Percentiles rank a stretch among this genome's conserved stretches.
Evolutionary conservation across 2,329 filamentous ascomycete genomes (phyloP).

Genomic region (Ceratocystis harringtonii): DNA sequence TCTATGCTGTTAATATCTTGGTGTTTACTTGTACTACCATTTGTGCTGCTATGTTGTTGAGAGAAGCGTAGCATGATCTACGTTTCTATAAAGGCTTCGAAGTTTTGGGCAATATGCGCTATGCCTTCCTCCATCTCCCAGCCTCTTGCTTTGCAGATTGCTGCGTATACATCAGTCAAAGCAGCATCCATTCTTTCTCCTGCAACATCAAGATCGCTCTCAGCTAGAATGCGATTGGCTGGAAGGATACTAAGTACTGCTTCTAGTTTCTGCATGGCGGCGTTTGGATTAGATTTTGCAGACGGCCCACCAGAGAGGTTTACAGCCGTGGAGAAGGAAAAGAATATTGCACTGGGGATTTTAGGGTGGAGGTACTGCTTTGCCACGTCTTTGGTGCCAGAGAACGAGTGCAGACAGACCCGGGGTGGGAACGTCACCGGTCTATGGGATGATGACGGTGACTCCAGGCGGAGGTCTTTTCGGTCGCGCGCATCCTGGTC

Average conservation of each 20-base stretch:
- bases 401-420: conserved; percentile 90
- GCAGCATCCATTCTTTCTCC: conserved; percentile 65
- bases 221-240: conserved; percentile 63
- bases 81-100: conserved; percentile 48
- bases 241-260: conserved; percentile 59
- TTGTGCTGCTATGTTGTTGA: background rate
- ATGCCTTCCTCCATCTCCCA: conserved; percentile 65
- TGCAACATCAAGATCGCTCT: conserved; percentile 79
- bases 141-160: conserved; percentile 60
- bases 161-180: conserved; percentile 60
- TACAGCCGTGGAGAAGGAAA: conserved; percentile 74
- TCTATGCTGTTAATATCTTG: background rate
- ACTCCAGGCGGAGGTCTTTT: background rate
- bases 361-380: conserved; percentile 61
- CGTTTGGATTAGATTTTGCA: background rate
- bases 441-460: background rate
- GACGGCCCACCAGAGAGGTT: conserved; percentile 39
- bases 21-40: background rate
- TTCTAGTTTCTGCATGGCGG: conserved; percentile 33
- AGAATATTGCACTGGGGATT: conserved; percentile 64
- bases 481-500: background rate
- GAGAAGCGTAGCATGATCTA: background rate
- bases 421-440: conserved; percentile 53
- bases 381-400: conserved; percentile 57
- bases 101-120: conserved; percentile 54